phyloP scores from a whole-genome alignment of 257 asterid genomes.

The Misopates orontium region DNA sequence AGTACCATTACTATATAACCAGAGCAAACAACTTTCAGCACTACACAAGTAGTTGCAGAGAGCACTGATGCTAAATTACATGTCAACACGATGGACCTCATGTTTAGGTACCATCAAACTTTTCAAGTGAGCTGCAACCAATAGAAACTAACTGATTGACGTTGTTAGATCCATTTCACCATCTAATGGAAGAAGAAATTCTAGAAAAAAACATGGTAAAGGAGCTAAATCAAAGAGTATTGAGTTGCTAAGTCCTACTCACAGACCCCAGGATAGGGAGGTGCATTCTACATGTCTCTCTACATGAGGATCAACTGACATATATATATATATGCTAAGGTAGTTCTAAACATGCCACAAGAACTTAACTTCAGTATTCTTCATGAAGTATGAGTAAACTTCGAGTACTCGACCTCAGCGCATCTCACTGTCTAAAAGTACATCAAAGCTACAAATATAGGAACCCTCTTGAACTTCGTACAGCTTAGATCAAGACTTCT shows the following conservation, averaged over 20 bases:
- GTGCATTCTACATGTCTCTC: not conserved
- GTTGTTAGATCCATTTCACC: not conserved
- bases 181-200: not conserved
- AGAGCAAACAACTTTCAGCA: not conserved
- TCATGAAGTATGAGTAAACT: too few species aligned
- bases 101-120: not conserved
- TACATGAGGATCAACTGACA: not conserved
- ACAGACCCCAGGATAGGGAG: not conserved
- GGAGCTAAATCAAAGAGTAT: not conserved
- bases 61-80: not conserved
- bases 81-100: not conserved
- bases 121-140: conserved; percentile 13
- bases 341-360: too few species aligned
- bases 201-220: not conserved
- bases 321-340: too few species aligned
- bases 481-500: too few species aligned
- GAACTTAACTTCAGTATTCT: too few species aligned
- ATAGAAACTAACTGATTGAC: not conserved
- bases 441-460: too few species aligned
- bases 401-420: too few species aligned
- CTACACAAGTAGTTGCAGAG: not conserved
- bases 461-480: too few species aligned
- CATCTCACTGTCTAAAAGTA: too few species aligned
- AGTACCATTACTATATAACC: not conserved
- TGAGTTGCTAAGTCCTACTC: not conserved